These are phyloP conservation scores for Malassezia restricta DNA, from an alignment of 1,284 basidiomycete genomes.

Conservation along the genomic window DNA sequence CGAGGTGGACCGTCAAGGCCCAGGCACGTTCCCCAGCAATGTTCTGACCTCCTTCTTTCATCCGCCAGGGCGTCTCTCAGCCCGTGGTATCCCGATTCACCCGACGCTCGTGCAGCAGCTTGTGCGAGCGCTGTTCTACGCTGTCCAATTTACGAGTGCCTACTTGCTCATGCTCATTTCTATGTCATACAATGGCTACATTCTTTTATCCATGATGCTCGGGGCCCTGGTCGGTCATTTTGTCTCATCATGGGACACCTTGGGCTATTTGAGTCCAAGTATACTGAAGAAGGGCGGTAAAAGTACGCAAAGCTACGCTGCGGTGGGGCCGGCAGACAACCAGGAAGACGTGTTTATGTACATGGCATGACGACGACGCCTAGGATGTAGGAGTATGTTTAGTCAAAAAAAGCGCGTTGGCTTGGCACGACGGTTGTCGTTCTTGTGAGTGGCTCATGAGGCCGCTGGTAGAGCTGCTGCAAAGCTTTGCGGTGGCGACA, in stretches of 20 bases:
- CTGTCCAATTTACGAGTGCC: constrained; percentile 31
- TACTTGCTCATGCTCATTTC: constrained; percentile 39
- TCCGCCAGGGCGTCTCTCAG: constrained; percentile 12
- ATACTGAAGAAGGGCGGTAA: neutral
- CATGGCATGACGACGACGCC: neutral
- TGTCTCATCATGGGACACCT: constrained; percentile 30
- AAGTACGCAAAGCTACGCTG: neutral
- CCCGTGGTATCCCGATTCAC: constrained; percentile 9
- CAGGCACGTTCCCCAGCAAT: neutral
- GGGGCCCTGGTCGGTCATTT: constrained; percentile 37
- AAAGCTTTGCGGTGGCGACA: neutral
- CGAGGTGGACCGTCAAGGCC: neutral
- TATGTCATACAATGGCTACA: constrained; percentile 42
- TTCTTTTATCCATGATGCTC: constrained; percentile 33
- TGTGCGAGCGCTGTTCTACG: constrained; percentile 30
- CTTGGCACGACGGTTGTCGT: neutral
- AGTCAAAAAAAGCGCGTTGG: neutral
- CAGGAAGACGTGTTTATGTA: neutral
- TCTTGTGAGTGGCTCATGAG: too few species aligned
- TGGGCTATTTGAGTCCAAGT: constrained; percentile 12
- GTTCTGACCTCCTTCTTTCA: neutral
- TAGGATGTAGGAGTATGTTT: neutral
- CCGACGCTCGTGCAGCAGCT: constrained; percentile 26
- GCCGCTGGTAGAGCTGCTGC: neutral
- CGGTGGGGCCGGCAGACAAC: too few species aligned